phyloP scores from a whole-genome alignment of 2,329 filamentous ascomycete species.

The Trichoderma sp. region DNA sequence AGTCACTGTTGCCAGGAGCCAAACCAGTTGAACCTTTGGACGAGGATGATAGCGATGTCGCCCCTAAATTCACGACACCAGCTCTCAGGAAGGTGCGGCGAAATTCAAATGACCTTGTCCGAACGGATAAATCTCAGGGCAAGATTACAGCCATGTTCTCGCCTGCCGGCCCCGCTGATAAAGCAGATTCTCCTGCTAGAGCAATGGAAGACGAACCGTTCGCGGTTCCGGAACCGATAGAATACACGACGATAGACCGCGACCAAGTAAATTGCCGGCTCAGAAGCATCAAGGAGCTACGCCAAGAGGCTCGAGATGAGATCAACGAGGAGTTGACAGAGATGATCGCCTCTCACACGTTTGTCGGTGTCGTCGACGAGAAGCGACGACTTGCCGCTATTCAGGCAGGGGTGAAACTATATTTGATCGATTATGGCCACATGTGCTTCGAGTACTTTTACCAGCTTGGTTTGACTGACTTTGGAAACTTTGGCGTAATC shows the following conservation, averaged over 20 bases:
- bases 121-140: slow-evolving; percentile 81
- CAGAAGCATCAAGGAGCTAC: slow-evolving; percentile 81
- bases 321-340: slow-evolving; percentile 87
- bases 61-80: slow-evolving; percentile 35
- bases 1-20: slow-evolving; percentile 78
- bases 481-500: slow-evolving; percentile 88
- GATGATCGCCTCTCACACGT: slow-evolving; percentile 82
- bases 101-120: slow-evolving; percentile 73
- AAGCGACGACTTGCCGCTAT: slow-evolving; percentile 84
- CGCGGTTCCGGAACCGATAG: slow-evolving; percentile 48
- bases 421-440: slow-evolving; percentile 89
- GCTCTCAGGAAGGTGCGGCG: slow-evolving; percentile 40
- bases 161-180: slow-evolving; percentile 45
- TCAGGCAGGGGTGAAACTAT: slow-evolving; percentile 88
- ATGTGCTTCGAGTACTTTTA: slow-evolving; percentile 89
- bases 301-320: slow-evolving; percentile 72
- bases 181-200: slow-evolving; percentile 15
- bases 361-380: slow-evolving; percentile 90
- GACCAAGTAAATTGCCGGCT: slow-evolving; percentile 70
- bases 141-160: slow-evolving; percentile 95
- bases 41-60: slow-evolving; percentile 29
- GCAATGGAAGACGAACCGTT: slow-evolving; percentile 36
- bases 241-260: slow-evolving; percentile 71
- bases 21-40: slow-evolving; percentile 28
- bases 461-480: slow-evolving; percentile 90